phyloP scores from a whole-genome alignment of 2,329 filamentous ascomycete species.

The Diaporthe batatas region DNA sequence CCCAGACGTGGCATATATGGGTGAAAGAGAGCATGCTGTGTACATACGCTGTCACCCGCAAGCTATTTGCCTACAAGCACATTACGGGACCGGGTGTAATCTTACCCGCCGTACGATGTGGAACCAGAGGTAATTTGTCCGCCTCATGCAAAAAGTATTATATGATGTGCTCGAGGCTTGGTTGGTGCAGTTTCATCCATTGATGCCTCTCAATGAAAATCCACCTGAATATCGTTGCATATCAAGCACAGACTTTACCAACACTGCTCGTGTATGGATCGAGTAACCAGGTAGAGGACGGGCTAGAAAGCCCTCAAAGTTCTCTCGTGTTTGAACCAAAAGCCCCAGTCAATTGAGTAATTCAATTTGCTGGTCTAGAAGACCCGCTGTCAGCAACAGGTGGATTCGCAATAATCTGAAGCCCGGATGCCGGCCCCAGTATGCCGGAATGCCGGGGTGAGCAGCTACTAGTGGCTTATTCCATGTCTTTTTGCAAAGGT shows the following conservation, averaged over 20 bases:
- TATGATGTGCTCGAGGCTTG: not conserved
- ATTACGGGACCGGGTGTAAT: not conserved
- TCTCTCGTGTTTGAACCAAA: not conserved
- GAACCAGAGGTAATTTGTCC: not conserved
- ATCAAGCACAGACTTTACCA: not conserved
- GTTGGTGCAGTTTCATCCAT: not conserved
- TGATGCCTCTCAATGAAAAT: no score
- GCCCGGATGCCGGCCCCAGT: constrained; percentile 10
- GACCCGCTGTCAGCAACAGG: not conserved
- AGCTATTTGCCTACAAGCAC: not conserved
- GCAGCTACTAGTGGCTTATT: not conserved
- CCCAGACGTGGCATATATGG: not conserved
- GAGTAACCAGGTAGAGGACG: not conserved
- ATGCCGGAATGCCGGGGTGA: constrained; percentile 1
- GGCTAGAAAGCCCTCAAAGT: no score
- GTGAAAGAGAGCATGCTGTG: no score
- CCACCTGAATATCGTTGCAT: no score
- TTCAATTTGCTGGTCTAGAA: not conserved
- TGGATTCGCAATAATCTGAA: constrained; percentile 3
- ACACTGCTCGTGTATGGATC: not conserved
- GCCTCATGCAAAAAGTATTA: not conserved
- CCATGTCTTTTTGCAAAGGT: not conserved
- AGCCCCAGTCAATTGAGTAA: not conserved
- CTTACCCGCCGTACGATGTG: no score
- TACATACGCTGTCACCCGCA: not conserved